Percentiles rank a stretch among this genome's conserved stretches.
These are phyloP conservation scores for Annulohypoxylon bovei DNA, from an alignment of 495 filamentous ascomycete genomes.

Conservation along the genomic window DNA sequence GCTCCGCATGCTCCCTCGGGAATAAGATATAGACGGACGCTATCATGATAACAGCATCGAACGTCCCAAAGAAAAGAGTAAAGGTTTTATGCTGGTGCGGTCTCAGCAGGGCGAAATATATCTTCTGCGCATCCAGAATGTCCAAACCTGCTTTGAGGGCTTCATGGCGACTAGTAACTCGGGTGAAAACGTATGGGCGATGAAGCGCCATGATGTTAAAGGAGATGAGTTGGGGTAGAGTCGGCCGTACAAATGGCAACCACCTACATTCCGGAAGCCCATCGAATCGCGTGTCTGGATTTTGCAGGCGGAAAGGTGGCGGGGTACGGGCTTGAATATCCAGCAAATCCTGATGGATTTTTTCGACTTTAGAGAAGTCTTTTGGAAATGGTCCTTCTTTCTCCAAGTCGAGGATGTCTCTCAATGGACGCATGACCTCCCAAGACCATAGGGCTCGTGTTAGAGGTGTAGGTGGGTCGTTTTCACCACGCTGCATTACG, in stretches of 20 bases:
- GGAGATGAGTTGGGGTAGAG: conserved; percentile 57
- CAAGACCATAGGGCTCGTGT: conserved; percentile 53
- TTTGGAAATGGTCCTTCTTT: conserved; percentile 62
- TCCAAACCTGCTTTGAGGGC: conserved; percentile 64
- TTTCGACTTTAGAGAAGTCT: conserved; percentile 63
- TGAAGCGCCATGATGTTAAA: conserved; percentile 70
- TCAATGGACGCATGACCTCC: conserved; percentile 47
- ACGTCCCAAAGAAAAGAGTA: conserved; percentile 66
- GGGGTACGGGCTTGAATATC: conserved; percentile 60
- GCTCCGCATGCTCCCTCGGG: conserved; percentile 56
- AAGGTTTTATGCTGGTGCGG: conserved; percentile 65
- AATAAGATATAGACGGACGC: conserved; percentile 67
- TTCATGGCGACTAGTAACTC: conserved; percentile 58
- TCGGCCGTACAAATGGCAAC: conserved; percentile 58
- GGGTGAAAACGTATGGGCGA: conserved; percentile 70
- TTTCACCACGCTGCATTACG: conserved; percentile 46
- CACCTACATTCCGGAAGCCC: conserved; percentile 60
- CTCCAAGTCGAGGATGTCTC: conserved; percentile 57
- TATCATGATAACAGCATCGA: conserved; percentile 70
- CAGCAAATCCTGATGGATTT: conserved; percentile 61
- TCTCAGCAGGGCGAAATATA: conserved; percentile 59
- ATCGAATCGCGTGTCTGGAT: conserved; percentile 67
- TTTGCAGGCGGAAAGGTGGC: conserved; percentile 60
- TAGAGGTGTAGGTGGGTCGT: conserved; percentile 56
- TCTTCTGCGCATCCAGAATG: conserved; percentile 64